Evolutionary conservation across 2,329 filamentous ascomycete species (phyloP).

Genomic region (Penicillium concentricum): DNA sequence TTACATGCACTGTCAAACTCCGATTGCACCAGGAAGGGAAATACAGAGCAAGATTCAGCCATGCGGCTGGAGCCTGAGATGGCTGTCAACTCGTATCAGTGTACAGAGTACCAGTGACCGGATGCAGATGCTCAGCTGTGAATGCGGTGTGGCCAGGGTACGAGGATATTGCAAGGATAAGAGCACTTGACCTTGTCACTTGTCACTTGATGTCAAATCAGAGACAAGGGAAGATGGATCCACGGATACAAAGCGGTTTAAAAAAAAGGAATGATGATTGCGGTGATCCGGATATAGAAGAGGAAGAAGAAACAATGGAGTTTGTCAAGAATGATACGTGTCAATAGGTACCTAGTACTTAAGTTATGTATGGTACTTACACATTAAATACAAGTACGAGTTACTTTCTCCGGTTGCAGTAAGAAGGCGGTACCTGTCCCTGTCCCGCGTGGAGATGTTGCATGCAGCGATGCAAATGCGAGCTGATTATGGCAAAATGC

Average conservation of each 20-base stretch:
- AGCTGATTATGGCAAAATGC: conserved; percentile 25
- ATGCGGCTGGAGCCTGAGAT: conserved; percentile 8
- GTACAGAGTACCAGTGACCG: neutral
- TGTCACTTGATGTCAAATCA: conserved; percentile 3
- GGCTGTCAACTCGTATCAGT: neutral
- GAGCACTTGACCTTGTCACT: neutral
- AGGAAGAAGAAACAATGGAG: conserved; percentile 3
- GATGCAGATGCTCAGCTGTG: conserved; percentile 5
- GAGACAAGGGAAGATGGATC: neutral
- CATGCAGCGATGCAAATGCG: conserved; percentile 5
- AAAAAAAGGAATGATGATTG: neutral
- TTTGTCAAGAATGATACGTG: neutral
- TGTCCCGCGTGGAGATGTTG: neutral
- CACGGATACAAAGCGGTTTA: neutral
- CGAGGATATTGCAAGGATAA: neutral
- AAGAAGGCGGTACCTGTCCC: neutral
- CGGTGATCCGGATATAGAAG: conserved; percentile 1
- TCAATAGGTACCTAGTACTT: neutral
- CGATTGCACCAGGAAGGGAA: conserved; percentile 60
- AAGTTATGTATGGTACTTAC: neutral
- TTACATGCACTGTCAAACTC: conserved; percentile 68
- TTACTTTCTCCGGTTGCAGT: conserved; percentile 16
- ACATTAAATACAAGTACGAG: neutral
- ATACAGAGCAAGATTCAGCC: conserved; percentile 35
- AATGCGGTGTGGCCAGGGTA: neutral